Percentiles rank a stretch among this genome's conserved stretches.
Conservation (phyloP, 108 stramenopile species). For the Pelagomonas calceolata region DNA sequence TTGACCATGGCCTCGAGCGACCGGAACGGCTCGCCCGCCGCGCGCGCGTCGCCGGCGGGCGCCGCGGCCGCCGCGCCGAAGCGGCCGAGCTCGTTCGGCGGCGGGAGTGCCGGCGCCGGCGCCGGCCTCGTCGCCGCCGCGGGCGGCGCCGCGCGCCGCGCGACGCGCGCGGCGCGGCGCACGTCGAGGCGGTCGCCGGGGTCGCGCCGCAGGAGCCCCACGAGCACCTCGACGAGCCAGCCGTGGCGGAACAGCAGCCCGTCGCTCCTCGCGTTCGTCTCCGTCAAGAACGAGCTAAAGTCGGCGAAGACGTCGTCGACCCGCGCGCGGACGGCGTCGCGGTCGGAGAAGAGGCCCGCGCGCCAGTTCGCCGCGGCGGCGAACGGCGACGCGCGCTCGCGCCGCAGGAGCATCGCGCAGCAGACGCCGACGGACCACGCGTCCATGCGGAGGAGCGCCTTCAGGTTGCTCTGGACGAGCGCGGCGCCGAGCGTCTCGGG, state of each 20-base stretch:
- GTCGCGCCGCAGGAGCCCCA: neutral
- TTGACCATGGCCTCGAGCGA: constrained; percentile 1
- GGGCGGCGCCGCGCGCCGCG: too few relatives aligned
- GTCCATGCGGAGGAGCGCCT: neutral
- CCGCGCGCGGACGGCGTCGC: neutral
- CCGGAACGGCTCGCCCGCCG: neutral
- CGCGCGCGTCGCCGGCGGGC: neutral
- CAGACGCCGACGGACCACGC: neutral
- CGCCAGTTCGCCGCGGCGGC: neutral
- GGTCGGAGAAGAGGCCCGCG: neutral
- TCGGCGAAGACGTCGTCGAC: neutral
- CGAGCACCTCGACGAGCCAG: neutral
- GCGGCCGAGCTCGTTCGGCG: neutral
- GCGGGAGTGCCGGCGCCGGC: too few relatives aligned
- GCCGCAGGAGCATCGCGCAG: neutral
- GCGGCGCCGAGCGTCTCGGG: neutral
- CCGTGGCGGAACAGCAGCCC: neutral
- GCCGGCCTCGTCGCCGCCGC: too few relatives aligned
- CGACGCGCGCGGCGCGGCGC: too few relatives aligned
- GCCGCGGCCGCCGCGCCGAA: neutral
- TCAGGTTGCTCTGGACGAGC: neutral
- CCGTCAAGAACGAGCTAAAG: neutral
- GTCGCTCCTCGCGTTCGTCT: neutral
- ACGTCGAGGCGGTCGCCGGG: neutral
- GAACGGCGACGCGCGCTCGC: neutral